Percentiles rank a stretch among this genome's conserved stretches.
These are phyloP conservation scores for Hemileia vastatrix DNA, from an alignment of 1,284 basidiomycete genomes.

Conservation along the genomic window DNA sequence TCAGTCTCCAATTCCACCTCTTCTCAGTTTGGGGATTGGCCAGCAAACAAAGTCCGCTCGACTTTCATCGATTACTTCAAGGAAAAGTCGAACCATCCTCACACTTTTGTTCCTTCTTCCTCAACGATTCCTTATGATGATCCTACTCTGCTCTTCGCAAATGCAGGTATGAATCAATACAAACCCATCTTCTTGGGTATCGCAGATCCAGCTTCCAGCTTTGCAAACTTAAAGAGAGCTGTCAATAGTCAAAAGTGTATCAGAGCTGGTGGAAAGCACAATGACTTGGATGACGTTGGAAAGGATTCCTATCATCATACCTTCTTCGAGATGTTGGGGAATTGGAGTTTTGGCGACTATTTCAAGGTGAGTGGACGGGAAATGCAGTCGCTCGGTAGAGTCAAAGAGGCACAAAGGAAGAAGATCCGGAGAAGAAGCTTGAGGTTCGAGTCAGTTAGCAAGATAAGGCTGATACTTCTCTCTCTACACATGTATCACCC, in stretches of 20 bases:
- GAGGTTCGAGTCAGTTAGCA: background rate
- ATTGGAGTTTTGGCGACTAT: slow-evolving; percentile 99
- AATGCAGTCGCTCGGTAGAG: background rate
- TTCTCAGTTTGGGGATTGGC: slow-evolving; percentile 22
- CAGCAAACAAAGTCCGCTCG: slow-evolving; percentile 47
- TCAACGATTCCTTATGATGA: slow-evolving; percentile 94
- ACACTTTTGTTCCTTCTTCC: slow-evolving; percentile 87
- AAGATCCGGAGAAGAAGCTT: background rate
- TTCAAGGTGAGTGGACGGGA: slow-evolving; percentile 64
- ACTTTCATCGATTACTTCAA: slow-evolving; percentile 71
- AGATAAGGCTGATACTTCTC: background rate
- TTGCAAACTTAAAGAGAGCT: slow-evolving; percentile 80
- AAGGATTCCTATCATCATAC: slow-evolving; percentile 79
- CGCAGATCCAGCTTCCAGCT: slow-evolving; percentile 79
- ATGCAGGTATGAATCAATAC: slow-evolving; percentile 81
- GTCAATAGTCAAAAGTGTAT: slow-evolving; percentile 98
- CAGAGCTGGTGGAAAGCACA: slow-evolving; percentile 95
- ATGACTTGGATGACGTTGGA: slow-evolving; percentile 96
- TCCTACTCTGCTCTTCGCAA: slow-evolving; percentile 40
- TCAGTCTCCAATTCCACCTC: background rate
- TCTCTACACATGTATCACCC: background rate
- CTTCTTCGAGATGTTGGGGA: slow-evolving; percentile 99
- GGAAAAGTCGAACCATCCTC: slow-evolving; percentile 54
- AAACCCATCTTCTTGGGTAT: slow-evolving; percentile 94
- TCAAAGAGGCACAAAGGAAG: background rate